These are phyloP conservation scores for Quercus ilex DNA, from an alignment of 306 rosid species.

Conservation along the genomic window DNA sequence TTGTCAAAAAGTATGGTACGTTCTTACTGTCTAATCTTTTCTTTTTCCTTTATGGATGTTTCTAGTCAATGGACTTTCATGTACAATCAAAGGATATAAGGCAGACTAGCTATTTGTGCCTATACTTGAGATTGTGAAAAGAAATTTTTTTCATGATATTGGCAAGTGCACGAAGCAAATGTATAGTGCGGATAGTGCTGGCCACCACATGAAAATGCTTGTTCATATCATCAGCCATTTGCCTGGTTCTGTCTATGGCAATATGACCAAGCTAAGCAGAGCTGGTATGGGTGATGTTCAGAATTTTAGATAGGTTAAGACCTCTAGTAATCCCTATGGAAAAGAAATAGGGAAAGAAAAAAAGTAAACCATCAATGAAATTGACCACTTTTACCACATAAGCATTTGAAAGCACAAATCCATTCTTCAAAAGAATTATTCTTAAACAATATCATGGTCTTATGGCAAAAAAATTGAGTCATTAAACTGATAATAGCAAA, in stretches of 20 bases:
- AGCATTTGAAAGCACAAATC: not conserved
- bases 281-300: not conserved
- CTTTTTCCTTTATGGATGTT: conserved; percentile 11
- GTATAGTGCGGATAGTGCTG: conserved; percentile 1
- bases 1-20: conserved; percentile 45
- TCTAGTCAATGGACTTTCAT: conserved; percentile 17
- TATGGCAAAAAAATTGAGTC: no score
- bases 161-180: not conserved
- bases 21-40: conserved; percentile 17
- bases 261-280: not conserved
- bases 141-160: not conserved
- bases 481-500: not conserved
- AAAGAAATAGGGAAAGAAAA: no score
- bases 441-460: no score
- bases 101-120: not conserved
- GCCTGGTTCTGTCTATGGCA: not conserved
- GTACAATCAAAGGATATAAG: not conserved
- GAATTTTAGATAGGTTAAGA: not conserved
- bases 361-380: not conserved
- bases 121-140: not conserved
- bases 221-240: not conserved
- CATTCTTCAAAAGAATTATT: no score
- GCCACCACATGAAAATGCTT: not conserved
- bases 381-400: not conserved
- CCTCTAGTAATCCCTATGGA: not conserved